Evolutionary conservation across 139 green algal genomes (phyloP).

Genomic region (Asterochloris sp.): DNA sequence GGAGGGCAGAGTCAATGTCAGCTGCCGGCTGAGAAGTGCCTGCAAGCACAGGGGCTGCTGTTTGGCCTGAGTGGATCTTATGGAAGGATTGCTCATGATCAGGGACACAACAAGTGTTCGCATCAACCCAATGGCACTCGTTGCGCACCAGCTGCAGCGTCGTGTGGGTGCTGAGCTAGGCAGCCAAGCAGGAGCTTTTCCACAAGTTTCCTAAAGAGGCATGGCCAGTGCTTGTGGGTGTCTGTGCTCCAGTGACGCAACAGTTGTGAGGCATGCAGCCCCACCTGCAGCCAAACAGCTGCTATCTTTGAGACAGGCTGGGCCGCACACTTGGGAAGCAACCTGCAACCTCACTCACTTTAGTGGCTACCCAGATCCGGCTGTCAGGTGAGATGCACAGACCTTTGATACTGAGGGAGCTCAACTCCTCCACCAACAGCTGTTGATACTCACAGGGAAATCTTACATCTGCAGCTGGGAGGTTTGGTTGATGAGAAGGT

Average conservation of each 20-base stretch:
- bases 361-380: neutral
- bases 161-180: no score
- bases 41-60: no score
- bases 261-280: neutral
- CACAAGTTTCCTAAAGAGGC: neutral
- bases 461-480: neutral
- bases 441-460: neutral
- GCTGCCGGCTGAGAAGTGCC: no score
- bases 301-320: neutral
- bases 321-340: neutral
- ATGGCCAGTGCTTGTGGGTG: neutral
- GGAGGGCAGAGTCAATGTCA: no score
- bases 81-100: no score
- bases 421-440: no score
- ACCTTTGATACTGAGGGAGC: neutral
- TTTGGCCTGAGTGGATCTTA: no score
- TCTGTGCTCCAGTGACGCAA: neutral
- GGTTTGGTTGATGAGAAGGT: neutral
- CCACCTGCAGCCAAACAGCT: neutral
- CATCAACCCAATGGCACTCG: no score
- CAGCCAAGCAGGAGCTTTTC: no score
- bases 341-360: neutral
- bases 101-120: no score
- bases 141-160: no score
- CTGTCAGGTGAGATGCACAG: constrained; percentile 4